Conservation (phyloP, 192 early-diverging fungal species). For the Entomortierella lignicola region DNA sequence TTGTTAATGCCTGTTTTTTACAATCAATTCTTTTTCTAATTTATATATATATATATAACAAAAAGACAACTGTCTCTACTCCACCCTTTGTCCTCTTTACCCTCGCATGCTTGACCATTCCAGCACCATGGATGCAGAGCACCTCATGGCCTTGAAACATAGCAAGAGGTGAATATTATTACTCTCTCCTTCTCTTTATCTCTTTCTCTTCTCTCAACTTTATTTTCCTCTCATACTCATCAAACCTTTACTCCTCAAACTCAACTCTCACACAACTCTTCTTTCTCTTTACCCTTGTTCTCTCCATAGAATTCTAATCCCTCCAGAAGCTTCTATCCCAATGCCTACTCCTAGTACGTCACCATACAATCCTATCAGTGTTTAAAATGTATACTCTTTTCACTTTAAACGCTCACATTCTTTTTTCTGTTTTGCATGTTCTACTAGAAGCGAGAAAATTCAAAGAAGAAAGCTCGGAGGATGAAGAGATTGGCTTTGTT, state of each 20-base stretch:
- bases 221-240: background rate
- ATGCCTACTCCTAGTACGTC: slow-evolving; percentile 21
- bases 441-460: slow-evolving; percentile 31
- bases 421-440: background rate
- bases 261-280: background rate
- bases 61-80: no score
- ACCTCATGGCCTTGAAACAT: slow-evolving; percentile 46
- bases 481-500: slow-evolving; percentile 61
- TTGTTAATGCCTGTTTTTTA: no score
- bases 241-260: no score
- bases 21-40: no score
- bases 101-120: slow-evolving; percentile 23
- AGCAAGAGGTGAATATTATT: slow-evolving; percentile 31
- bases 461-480: slow-evolving; percentile 31
- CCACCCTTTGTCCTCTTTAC: no score
- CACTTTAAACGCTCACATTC: background rate
- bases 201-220: no score
- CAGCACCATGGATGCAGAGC: slow-evolving; percentile 35
- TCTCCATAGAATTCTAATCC: background rate
- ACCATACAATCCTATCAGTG: no score
- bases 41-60: no score
- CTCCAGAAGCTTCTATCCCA: background rate
- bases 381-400: background rate
- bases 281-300: background rate
- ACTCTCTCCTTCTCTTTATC: background rate